Evolutionary conservation across 2,329 filamentous ascomycete genomes (phyloP).

Genomic region (Lecanosticta acicola): DNA sequence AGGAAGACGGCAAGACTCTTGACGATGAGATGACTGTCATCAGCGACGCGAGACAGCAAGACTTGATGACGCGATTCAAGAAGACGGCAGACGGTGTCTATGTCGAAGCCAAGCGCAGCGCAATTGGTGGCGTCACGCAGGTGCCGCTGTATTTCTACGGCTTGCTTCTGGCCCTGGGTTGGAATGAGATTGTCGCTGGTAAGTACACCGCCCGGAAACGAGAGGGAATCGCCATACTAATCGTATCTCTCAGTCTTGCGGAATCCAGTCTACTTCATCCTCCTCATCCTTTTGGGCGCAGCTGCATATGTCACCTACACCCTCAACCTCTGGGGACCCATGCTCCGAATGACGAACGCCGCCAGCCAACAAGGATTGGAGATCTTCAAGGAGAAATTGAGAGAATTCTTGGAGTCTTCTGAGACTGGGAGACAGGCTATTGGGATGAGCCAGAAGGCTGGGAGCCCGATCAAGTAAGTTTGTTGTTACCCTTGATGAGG

Average conservation of each 20-base stretch:
- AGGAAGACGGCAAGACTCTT: conserved; percentile 78
- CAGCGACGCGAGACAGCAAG: conserved; percentile 80
- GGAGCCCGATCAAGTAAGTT: conserved; percentile 45
- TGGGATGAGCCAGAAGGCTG: conserved; percentile 56
- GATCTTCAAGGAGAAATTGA: conserved; percentile 83
- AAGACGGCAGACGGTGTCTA: conserved; percentile 97
- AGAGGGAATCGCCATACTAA: conserved; percentile 10
- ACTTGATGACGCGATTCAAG: conserved; percentile 91
- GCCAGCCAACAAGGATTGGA: conserved; percentile 80
- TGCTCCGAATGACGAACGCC: conserved; percentile 90
- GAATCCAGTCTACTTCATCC: conserved; percentile 87
- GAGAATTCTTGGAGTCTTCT: conserved; percentile 83
- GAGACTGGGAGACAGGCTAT: conserved; percentile 80
- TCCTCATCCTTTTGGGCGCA: conserved; percentile 69
- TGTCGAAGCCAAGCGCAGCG: conserved; percentile 93
- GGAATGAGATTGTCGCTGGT: conserved; percentile 97
- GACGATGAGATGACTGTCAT: conserved; percentile 97
- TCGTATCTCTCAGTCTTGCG: conserved; percentile 62
- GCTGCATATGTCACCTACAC: conserved; percentile 86
- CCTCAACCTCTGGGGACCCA: conserved; percentile 91
- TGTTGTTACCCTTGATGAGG: not conserved
- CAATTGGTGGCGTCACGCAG: conserved; percentile 90
- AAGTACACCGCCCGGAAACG: conserved; percentile 37
- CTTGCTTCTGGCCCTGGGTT: conserved; percentile 82
- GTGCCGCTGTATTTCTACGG: conserved; percentile 94